Conservation (phyloP, 345 rosid genomes). For the Clarkia xantiana region DNA sequence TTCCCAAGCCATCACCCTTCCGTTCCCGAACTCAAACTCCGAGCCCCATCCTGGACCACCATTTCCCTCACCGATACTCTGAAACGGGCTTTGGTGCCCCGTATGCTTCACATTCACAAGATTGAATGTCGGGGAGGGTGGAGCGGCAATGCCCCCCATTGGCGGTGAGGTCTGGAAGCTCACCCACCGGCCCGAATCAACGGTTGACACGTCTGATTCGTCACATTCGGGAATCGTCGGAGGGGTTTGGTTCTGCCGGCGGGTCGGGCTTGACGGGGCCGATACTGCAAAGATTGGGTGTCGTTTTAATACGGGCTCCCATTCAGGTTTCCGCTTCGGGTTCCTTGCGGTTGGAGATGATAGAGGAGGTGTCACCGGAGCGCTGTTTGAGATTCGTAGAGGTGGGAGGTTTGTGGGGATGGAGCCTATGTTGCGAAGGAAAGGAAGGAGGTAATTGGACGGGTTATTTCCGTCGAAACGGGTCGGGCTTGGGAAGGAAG, state of each 20-base stretch:
- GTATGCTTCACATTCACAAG: conserved; percentile 36
- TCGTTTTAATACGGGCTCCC: conserved; percentile 47
- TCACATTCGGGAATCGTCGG: conserved; percentile 91
- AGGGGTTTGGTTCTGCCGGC: conserved; percentile 56
- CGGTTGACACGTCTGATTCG: conserved; percentile 71
- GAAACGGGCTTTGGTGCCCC: conserved; percentile 23
- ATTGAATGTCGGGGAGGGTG: conserved; percentile 58
- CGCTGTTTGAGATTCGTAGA: conserved; percentile 84
- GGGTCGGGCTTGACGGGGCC: conserved; percentile 91
- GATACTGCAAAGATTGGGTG: conserved; percentile 59
- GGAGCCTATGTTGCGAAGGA: conserved; percentile 50
- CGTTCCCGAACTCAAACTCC: conserved; percentile 76
- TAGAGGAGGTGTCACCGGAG: conserved; percentile 94
- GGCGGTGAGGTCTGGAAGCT: conserved; percentile 34
- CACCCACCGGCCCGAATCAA: conserved; percentile 75
- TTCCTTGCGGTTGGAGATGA: conserved; percentile 79
- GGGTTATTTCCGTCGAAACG: conserved; percentile 42
- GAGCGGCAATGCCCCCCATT: conserved; percentile 29
- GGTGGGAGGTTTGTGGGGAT: conserved; percentile 59
- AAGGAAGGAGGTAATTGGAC: conserved; percentile 50
- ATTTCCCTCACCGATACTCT: conserved; percentile 18
- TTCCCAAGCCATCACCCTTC: conserved; percentile 85
- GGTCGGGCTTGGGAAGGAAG: conserved; percentile 77
- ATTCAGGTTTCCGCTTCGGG: conserved; percentile 43
- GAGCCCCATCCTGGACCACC: conserved; percentile 29